phyloP scores from a whole-genome alignment of 2,329 filamentous ascomycete species.

The Rutstroemia sp. region DNA sequence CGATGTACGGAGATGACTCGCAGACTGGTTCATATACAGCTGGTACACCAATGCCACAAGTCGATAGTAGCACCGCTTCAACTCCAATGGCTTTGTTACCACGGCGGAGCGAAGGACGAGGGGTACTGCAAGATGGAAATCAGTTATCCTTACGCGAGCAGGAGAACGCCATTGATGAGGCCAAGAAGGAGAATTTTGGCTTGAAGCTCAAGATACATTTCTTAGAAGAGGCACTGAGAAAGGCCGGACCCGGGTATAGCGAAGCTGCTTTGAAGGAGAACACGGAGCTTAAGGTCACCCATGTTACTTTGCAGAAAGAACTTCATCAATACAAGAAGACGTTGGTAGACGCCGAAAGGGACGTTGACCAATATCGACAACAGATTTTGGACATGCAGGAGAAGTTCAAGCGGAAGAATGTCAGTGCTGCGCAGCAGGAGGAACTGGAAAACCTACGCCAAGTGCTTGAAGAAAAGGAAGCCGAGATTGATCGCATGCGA shows the following conservation, averaged over 20 bases:
- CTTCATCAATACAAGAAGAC: slow-evolving; percentile 81
- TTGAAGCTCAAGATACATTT: slow-evolving; percentile 97
- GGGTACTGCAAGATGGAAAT: slow-evolving; percentile 76
- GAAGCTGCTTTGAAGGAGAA: slow-evolving; percentile 88
- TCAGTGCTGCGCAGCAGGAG: slow-evolving; percentile 59
- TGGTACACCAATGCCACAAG: slow-evolving; percentile 67
- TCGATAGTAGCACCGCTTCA: slow-evolving; percentile 68
- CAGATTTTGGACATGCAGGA: slow-evolving; percentile 80
- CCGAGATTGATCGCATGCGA: slow-evolving; percentile 42
- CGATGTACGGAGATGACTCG: slow-evolving; percentile 52
- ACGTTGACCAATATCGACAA: slow-evolving; percentile 75
- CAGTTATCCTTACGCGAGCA: slow-evolving; percentile 89
- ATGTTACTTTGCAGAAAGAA: slow-evolving; percentile 82
- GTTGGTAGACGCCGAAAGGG: slow-evolving; percentile 72
- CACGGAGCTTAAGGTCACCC: slow-evolving; percentile 89
- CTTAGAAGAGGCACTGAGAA: slow-evolving; percentile 81
- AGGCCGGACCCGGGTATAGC: slow-evolving; percentile 83
- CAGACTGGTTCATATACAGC: slow-evolving; percentile 56
- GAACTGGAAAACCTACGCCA: slow-evolving; percentile 53
- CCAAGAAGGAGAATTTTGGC: slow-evolving; percentile 97
- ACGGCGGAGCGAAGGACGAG: slow-evolving; percentile 54
- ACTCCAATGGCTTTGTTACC: slow-evolving; percentile 71
- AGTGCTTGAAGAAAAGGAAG: slow-evolving; percentile 48
- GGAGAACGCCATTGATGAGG: slow-evolving; percentile 89
- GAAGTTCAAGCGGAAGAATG: slow-evolving; percentile 68